These are phyloP conservation scores for Acacia confusa DNA, from an alignment of 306 rosid genomes.

Conservation along the genomic window DNA sequence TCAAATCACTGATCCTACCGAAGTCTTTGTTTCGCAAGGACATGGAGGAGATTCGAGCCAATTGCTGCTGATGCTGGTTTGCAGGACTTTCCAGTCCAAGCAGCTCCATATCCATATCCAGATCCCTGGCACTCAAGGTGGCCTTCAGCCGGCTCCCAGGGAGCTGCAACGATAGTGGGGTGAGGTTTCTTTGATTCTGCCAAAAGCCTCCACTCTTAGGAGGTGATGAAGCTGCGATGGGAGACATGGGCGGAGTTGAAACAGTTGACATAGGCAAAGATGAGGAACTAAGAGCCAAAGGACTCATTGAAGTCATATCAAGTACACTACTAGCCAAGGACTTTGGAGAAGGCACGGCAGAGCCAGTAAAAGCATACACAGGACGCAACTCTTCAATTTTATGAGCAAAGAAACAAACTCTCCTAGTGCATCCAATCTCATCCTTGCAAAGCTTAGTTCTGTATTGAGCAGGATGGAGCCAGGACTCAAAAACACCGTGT, in stretches of 20 bases:
- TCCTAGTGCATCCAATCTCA: constrained; percentile 81
- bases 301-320: constrained; percentile 82
- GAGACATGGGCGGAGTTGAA: constrained; percentile 96
- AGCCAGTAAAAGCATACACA: constrained; percentile 87
- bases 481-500: constrained; percentile 96
- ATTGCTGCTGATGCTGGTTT: constrained; percentile 62
- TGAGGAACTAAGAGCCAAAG: constrained; percentile 70
- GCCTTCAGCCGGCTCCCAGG: constrained; percentile 83
- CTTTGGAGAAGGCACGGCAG: constrained; percentile 95
- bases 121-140: constrained; percentile 80
- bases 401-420: constrained; percentile 99
- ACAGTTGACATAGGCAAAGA: constrained; percentile 68
- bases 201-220: constrained; percentile 83
- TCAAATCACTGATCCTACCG: constrained; percentile 63
- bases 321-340: constrained; percentile 47
- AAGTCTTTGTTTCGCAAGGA: constrained; percentile 52
- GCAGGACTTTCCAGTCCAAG: constrained; percentile 60
- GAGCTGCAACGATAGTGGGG: constrained; percentile 93
- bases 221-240: constrained; percentile 62
- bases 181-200: constrained; percentile 79
- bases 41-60: constrained; percentile 82
- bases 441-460: constrained; percentile 97
- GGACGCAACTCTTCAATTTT: constrained; percentile 84
- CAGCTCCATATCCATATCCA: constrained; percentile 78
- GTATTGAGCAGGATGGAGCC: constrained; percentile 99